Evolutionary conservation across 768 basidiomycete genomes (phyloP), one percentile per base, ranked within the genome.

Genomic region (Trichaptum fuscoviolaceum): DNA sequence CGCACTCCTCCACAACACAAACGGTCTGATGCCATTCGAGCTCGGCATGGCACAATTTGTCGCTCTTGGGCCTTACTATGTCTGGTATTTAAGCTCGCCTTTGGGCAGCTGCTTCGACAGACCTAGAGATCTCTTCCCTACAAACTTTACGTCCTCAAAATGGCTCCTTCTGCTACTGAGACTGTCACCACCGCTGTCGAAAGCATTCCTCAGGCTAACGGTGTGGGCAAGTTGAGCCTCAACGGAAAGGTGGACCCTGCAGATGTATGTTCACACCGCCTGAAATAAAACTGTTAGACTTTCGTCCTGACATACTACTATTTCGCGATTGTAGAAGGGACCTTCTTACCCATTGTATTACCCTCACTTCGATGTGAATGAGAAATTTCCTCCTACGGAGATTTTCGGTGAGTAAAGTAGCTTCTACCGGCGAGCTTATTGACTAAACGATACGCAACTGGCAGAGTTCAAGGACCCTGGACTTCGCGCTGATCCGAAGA

Each of bases 361-460:
- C 36, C 85, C 83, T 8, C 72, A 81, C 70, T 83, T 75, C 69
- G 81, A 85, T 65, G 69, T 74, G 0, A 70, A 74, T 36, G 83
- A 85, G 77, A 85, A 84, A 67, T 84, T 80, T 70, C 79, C 81
- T 68, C 82, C 81, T 15, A 81, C 77, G 24, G 74, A 85, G 67
- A 70, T 82, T 36, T 81, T 82, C 64, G 83, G 83, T 84, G 65
- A 9, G 77, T 60, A 52, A 10, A n/a, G n/a, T 20, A 5, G 60
- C 35, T 12, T 52, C 42, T 15, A 52, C 42, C 3, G 5, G 42
- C 42, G 20, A 15, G 42, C 42, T 20, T 2, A 52, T 2, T 15
- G 10, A 52, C 42, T 20, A 3, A 52, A 20, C 15, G 3, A 15
- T 12, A 52, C 10, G 10, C 12, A 3, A 4, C 15, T 52, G 12